These are phyloP conservation scores for Neoascochyta sp. DNA, from an alignment of 2,329 filamentous ascomycete species.

Conservation along the genomic window DNA sequence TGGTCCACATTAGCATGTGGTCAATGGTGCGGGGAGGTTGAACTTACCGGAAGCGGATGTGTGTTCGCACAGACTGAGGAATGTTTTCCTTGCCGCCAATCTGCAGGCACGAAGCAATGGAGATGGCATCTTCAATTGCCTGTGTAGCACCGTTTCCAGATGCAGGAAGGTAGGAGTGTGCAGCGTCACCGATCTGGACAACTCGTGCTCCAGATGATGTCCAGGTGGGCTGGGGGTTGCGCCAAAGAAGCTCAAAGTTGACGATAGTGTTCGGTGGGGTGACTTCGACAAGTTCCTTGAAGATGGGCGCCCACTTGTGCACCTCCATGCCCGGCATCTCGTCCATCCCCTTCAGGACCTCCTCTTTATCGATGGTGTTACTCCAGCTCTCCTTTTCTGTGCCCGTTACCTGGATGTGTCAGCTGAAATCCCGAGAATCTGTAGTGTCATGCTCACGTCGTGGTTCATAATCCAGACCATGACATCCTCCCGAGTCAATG, in stretches of 20 bases:
- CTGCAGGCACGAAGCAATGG: slow-evolving; percentile 46
- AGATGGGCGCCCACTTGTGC: slow-evolving; percentile 45
- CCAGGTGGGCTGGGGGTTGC: slow-evolving; percentile 46
- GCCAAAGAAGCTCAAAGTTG: slow-evolving; percentile 49
- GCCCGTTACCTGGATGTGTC: slow-evolving; percentile 39
- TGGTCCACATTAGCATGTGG: slow-evolving; percentile 10
- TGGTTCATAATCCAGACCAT: slow-evolving; percentile 53
- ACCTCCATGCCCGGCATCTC: slow-evolving; percentile 42
- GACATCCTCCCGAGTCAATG: slow-evolving; percentile 45
- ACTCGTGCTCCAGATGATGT: slow-evolving; percentile 43
- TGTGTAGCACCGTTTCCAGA: slow-evolving; percentile 48
- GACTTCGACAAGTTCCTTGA: slow-evolving; percentile 44
- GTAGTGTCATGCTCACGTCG: slow-evolving; percentile 32
- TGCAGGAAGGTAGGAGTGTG: slow-evolving; percentile 46
- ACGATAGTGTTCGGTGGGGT: slow-evolving; percentile 48
- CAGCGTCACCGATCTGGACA: slow-evolving; percentile 45
- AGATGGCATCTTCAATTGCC: slow-evolving; percentile 48
- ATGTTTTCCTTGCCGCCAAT: slow-evolving; percentile 42
- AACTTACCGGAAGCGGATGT: slow-evolving; percentile 42
- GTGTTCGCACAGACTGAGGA: slow-evolving; percentile 39
- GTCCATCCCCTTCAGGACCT: slow-evolving; percentile 47
- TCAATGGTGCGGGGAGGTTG: background rate
- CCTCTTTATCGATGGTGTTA: slow-evolving; percentile 46
- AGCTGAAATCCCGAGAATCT: slow-evolving; percentile 1
- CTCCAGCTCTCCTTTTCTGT: slow-evolving; percentile 47